phyloP scores from a whole-genome alignment of 2,329 filamentous ascomycete genomes.

The Penicillium sp. region DNA sequence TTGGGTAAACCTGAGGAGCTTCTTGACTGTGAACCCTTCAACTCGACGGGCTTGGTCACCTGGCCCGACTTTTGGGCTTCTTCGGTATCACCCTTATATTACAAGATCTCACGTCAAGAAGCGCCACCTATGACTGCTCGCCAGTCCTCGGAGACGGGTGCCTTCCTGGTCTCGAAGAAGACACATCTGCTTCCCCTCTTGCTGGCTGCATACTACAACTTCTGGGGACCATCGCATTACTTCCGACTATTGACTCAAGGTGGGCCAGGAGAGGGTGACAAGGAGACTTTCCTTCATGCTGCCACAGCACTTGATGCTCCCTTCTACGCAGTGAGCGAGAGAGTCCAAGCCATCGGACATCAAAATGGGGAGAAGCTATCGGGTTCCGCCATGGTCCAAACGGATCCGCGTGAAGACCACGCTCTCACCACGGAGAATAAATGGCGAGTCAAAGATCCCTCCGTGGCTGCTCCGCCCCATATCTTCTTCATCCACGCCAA shows the following conservation, averaged over 20 bases:
- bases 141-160: constrained; percentile 40
- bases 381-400: constrained; percentile 42
- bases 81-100: constrained; percentile 47
- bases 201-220: constrained; percentile 42
- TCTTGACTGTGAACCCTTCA: constrained; percentile 56
- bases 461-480: constrained; percentile 33
- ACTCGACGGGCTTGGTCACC: constrained; percentile 54
- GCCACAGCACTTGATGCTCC: constrained; percentile 35
- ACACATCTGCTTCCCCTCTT: constrained; percentile 37
- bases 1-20: constrained; percentile 48
- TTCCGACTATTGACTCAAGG: constrained; percentile 44
- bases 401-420: constrained; percentile 42
- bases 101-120: constrained; percentile 41
- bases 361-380: constrained; percentile 28
- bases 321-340: constrained; percentile 41
- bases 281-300: constrained; percentile 42
- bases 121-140: constrained; percentile 36
- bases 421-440: constrained; percentile 33
- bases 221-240: constrained; percentile 39
- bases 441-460: constrained; percentile 36
- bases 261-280: constrained; percentile 41
- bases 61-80: constrained; percentile 60
- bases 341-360: constrained; percentile 39
- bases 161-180: constrained; percentile 40
- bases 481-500: constrained; percentile 46